Conservation (phyloP, 2,329 filamentous ascomycete genomes). For the Pseudogymnoascus sp. region DNA sequence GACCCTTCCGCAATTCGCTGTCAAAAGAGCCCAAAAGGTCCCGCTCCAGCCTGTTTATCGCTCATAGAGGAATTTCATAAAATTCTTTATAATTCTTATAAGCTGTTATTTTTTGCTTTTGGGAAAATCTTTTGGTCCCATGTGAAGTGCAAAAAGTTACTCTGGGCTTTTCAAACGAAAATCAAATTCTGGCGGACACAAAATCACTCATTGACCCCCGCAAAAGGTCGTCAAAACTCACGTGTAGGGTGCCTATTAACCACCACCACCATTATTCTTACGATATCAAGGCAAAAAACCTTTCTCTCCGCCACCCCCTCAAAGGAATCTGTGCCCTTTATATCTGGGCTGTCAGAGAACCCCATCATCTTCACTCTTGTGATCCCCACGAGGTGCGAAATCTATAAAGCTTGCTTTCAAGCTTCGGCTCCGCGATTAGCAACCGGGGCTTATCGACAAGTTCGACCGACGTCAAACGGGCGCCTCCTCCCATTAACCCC, state of each 20-base stretch:
- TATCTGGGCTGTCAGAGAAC: not conserved
- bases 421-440: constrained; percentile 2
- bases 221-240: constrained; percentile 5
- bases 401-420: constrained; percentile 3
- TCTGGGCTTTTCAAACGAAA: not conserved
- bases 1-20: constrained; percentile 7
- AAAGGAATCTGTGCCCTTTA: not conserved
- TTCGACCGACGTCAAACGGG: constrained; percentile 7
- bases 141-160: not conserved
- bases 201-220: constrained; percentile 4
- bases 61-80: not conserved
- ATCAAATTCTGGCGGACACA: not conserved
- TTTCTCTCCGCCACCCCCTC: not conserved
- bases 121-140: not conserved
- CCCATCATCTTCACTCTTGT: not conserved
- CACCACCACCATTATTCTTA: constrained; percentile 1
- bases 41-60: not conserved
- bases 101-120: not conserved
- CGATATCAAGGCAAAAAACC: not conserved
- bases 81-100: not conserved
- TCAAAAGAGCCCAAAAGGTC: not conserved
- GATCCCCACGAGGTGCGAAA: not conserved
- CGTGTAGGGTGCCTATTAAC: not conserved
- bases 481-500: constrained; percentile 4
- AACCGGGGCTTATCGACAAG: constrained; percentile 9